Percentiles rank a stretch among this genome's conserved stretches.
Conservation (phyloP, 768 basidiomycete species). For the Gautieria morchelliformis region DNA sequence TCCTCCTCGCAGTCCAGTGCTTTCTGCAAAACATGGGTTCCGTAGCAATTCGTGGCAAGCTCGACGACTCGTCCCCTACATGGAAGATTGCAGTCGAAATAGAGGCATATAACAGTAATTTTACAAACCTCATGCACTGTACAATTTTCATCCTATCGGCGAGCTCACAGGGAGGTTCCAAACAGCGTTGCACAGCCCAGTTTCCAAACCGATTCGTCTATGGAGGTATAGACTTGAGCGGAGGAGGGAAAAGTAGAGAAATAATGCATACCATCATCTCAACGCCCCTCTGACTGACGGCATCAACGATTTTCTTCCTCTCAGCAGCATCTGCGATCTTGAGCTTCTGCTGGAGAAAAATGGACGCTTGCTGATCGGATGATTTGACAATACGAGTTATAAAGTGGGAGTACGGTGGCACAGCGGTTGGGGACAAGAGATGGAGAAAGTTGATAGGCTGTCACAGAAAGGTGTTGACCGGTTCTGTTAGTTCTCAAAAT, state of each 20-base stretch:
- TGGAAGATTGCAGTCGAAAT: background rate
- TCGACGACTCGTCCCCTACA: constrained; percentile 76
- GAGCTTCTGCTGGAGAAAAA: constrained; percentile 83
- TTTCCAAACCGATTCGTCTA: constrained; percentile 63
- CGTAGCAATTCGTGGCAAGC: constrained; percentile 81
- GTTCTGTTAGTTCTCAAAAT: background rate
- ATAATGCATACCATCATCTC: constrained; percentile 66
- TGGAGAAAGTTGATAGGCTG: constrained; percentile 88
- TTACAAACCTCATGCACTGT: constrained; percentile 67
- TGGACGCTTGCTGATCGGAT: constrained; percentile 85
- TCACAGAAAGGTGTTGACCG: background rate
- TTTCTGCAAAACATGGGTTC: constrained; percentile 83
- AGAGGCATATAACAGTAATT: background rate
- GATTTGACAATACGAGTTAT: constrained; percentile 81
- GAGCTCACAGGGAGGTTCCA: constrained; percentile 65
- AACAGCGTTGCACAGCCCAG: constrained; percentile 83
- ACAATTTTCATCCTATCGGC: constrained; percentile 78
- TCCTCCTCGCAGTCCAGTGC: constrained; percentile 88
- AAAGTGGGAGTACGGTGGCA: constrained; percentile 75
- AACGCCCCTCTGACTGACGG: constrained; percentile 73
- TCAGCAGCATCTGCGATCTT: constrained; percentile 77
- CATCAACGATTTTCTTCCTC: constrained; percentile 75
- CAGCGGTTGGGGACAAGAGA: constrained; percentile 74
- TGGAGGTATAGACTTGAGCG: background rate
- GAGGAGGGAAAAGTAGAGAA: background rate